Evolutionary conservation across 805 yeast species (phyloP).

Genomic region (Zygotorulaspora danielsina): DNA sequence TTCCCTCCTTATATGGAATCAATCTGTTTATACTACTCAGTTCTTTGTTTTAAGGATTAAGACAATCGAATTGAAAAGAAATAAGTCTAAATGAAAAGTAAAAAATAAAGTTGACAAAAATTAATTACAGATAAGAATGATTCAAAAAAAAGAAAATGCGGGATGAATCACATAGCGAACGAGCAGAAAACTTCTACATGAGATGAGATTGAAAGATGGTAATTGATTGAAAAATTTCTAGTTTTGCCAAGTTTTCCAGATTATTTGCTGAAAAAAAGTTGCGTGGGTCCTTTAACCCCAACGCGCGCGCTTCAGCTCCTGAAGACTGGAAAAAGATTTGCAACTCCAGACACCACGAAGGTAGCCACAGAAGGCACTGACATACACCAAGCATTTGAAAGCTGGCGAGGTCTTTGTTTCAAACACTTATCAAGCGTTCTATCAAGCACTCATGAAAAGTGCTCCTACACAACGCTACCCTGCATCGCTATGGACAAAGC

Average conservation of each 20-base stretch:
- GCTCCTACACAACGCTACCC: too few species aligned
- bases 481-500: too few species aligned
- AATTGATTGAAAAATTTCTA: conserved; percentile 8
- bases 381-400: too few species aligned
- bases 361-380: too few species aligned
- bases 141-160: conserved; percentile 7
- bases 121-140: conserved; percentile 1
- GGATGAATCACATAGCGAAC: conserved; percentile 8
- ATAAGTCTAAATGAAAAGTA: conserved; percentile 1
- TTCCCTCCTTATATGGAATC: conserved; percentile 11
- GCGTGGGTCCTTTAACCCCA: conserved; percentile 9
- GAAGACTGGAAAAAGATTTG: too few species aligned
- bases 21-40: conserved; percentile 7
- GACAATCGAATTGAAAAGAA: not conserved
- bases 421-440: too few species aligned
- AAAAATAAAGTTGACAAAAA: not conserved
- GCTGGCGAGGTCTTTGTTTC: too few species aligned
- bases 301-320: too few species aligned
- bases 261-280: conserved; percentile 5
- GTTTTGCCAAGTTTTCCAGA: conserved; percentile 2
- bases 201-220: conserved; percentile 1
- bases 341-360: too few species aligned
- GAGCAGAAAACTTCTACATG: conserved; percentile 1
- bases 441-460: too few species aligned
- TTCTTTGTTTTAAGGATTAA: not conserved